phyloP scores from a whole-genome alignment of 2,329 filamentous ascomycete genomes.

The Aspergillus transmontanensis region DNA sequence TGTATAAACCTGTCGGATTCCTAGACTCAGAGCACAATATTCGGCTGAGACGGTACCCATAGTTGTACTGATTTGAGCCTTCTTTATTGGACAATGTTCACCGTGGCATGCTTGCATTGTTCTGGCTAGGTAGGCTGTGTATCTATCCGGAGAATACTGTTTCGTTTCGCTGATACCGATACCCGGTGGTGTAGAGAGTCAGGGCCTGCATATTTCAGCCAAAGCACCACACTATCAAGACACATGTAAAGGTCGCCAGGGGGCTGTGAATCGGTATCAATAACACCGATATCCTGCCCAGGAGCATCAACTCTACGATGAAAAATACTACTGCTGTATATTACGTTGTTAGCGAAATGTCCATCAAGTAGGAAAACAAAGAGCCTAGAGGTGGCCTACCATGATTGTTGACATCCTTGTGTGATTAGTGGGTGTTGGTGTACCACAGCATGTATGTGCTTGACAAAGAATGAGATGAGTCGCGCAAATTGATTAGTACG shows the following conservation, averaged over 20 bases:
- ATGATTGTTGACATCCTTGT: background rate
- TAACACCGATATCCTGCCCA: too few relatives aligned
- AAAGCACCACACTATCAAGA: background rate
- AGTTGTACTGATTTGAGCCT: background rate
- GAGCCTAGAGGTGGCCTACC: background rate
- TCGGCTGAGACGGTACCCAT: background rate
- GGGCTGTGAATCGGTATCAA: too few relatives aligned
- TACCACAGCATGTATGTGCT: background rate
- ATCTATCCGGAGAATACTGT: background rate
- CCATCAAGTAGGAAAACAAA: background rate
- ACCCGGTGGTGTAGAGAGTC: background rate
- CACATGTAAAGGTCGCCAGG: too few relatives aligned
- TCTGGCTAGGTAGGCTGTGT: background rate
- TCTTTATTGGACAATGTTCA: background rate
- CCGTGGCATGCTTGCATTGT: background rate
- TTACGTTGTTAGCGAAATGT: background rate
- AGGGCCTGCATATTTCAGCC: background rate
- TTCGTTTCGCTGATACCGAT: background rate
- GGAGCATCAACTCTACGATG: background rate
- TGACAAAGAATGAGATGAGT: background rate
- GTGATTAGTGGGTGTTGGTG: background rate
- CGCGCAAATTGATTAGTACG: background rate
- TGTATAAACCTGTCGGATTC: background rate
- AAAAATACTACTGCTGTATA: background rate
- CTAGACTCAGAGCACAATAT: background rate